A percentile compares a stretch with the other conserved stretches of the same genome.
These are phyloP conservation scores for Suillus subalutaceus DNA, from an alignment of 768 basidiomycete species.

Conservation along the genomic window DNA sequence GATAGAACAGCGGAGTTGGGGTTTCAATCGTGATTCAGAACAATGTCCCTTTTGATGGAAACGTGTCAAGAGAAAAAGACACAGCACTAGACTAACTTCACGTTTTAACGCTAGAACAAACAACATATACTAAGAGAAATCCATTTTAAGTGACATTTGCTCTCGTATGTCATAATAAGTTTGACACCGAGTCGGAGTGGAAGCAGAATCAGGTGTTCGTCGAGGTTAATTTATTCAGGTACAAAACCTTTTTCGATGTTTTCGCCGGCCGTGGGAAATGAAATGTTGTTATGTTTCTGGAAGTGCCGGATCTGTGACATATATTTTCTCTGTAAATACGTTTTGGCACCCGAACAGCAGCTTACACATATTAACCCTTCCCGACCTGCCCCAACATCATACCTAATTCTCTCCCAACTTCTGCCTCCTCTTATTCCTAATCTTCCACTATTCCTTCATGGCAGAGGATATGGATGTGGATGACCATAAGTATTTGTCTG, in stretches of 20 bases:
- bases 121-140: too few species aligned
- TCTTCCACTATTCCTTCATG: slow-evolving; percentile 9
- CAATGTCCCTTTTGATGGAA: slow-evolving; percentile 28
- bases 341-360: slow-evolving; percentile 38
- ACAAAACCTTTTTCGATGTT: slow-evolving; percentile 34
- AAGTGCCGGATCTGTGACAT: slow-evolving; percentile 44
- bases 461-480: slow-evolving; percentile 23
- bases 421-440: slow-evolving; percentile 10
- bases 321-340: slow-evolving; percentile 43
- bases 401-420: slow-evolving; percentile 13
- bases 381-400: slow-evolving; percentile 21
- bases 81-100: too few species aligned
- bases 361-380: slow-evolving; percentile 37
- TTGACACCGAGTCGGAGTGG: slow-evolving; percentile 22
- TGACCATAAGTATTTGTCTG: slow-evolving; percentile 22
- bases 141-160: too few species aligned
- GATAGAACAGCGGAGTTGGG: slow-evolving; percentile 35
- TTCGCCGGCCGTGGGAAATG: slow-evolving; percentile 37
- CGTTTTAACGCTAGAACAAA: too few species aligned
- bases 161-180: slow-evolving; percentile 15
- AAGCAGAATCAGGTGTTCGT: slow-evolving; percentile 23
- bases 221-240: slow-evolving; percentile 30
- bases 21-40: slow-evolving; percentile 28
- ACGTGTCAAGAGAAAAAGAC: slow-evolving; percentile 8
- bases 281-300: slow-evolving; percentile 41